These are phyloP conservation scores for Ophiostoma quercus DNA, from an alignment of 2,329 filamentous ascomycete species.

Conservation along the genomic window DNA sequence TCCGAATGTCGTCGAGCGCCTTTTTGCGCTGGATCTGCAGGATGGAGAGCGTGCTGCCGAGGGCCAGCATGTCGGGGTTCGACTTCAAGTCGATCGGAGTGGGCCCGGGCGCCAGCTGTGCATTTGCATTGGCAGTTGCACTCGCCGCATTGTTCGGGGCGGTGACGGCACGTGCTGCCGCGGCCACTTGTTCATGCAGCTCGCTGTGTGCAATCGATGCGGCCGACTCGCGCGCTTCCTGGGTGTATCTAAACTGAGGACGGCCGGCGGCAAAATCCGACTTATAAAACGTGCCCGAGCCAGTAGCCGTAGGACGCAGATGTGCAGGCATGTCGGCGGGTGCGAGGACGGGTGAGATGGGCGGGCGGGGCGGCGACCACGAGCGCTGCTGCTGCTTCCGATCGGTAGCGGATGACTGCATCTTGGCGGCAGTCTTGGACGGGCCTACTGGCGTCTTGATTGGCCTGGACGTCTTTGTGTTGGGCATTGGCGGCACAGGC, in stretches of 20 bases:
- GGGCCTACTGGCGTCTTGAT: background rate
- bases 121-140: background rate
- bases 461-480: background rate
- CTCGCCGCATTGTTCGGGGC: background rate
- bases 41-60: constrained; percentile 78
- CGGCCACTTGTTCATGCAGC: background rate
- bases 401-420: background rate
- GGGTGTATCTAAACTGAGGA: constrained; percentile 24
- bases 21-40: constrained; percentile 80
- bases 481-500: background rate
- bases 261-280: constrained; percentile 26
- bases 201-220: background rate
- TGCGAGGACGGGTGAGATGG: constrained; percentile 53
- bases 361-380: constrained; percentile 45
- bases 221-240: constrained; percentile 21
- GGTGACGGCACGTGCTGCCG: background rate
- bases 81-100: constrained; percentile 53
- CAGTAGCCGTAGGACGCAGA: constrained; percentile 35
- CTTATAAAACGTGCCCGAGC: constrained; percentile 27
- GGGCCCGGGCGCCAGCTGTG: constrained; percentile 41
- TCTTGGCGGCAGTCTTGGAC: background rate
- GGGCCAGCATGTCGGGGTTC: constrained; percentile 82
- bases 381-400: constrained; percentile 31
- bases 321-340: constrained; percentile 32
- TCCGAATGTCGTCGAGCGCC: constrained; percentile 67